Evolutionary conservation across 2,329 filamentous ascomycete species (phyloP), one percentile per base, ranked within the genome.

Genomic region (Podosphaera xanthii): DNA sequence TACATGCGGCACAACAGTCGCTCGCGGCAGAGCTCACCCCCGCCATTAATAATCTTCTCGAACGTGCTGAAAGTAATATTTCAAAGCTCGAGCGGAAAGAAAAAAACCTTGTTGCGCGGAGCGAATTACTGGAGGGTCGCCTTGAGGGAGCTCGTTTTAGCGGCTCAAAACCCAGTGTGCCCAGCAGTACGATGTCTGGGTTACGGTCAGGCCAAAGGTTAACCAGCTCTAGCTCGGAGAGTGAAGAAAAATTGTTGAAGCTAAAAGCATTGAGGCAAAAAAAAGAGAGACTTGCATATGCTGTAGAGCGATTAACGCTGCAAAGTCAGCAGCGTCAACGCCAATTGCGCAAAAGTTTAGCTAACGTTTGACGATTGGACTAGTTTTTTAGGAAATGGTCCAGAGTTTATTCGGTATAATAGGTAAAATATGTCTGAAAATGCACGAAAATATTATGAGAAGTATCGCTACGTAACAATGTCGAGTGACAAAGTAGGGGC

Each of bases 311-410:
- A 61, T 67, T 87, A 68, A 77, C 80, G 67, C 65, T 87, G 69
- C 82, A 87, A 70, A 80, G 79, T 59, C 79, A 77, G 62, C 83
- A 87, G 71, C 73, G 78, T 68, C 79, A 86, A 70, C 76, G 83
- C 64, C 82, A 86, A 68, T 70, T 87, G 72, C 77, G 83, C 69
- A 86, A 83, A 78, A 86, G 82, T 69, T 83, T 86, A 79, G 82
- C 81, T 22, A 22, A 22, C 62, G 76, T 76, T 59, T 22, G 22
- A 22, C 22, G 22, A 22, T 22, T 22, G 22, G 22, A 22, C 22
- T 22, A 22, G 22, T 22, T 22, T 22, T 22, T 22, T 22, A 22
- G 22, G 22, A 22, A 22, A 22, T 22, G 22, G 22, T 1, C 22
- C 22, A 22, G 22, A 22, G 22, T 22, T 22, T 22, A 22, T 22